Evolutionary conservation across 208 protist genomes (phyloP), one percentile per base, ranked within the genome.

Genomic region (Tritrichomonas musculus): DNA sequence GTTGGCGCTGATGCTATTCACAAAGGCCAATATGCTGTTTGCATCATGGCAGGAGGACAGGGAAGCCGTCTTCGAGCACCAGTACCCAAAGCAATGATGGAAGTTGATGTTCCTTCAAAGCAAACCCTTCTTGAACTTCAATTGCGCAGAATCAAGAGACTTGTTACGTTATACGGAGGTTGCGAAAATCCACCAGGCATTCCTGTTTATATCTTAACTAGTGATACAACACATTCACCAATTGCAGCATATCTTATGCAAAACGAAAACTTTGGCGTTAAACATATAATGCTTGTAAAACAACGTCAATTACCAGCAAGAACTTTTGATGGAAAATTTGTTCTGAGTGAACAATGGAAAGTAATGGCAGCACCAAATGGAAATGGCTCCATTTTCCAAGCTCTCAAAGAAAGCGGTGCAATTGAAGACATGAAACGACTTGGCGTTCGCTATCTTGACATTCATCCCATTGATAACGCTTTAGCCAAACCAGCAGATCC

Each of bases 291-390:
- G 17, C 44, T 84, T 20, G 27, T 84, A 36, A 33, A 84, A 25
- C 73, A 84, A 44, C 4, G 36, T 36, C 9, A 22, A 11, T 20
- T 84, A 3, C 73, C 73, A 53, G 73, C 73, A 8, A 1, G 73
- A 1, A 11, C 20, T 33, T 13, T n/a, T 47, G 73, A 84, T 25
- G 73, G 73, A 49, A 11, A 44, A 3, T 33, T 84, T n/a, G 73
- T 44, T 9, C 27, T 84, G 17, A 33, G 73, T 20, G 36, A 84
- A 4, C 27, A 53, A 44, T 44, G 14, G 4, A 84, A 84, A n/a
- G 73, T 84, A 1, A 11, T 84, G 14, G 73, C 73, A 39, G 73
- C 73, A n/a, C 73, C 73, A 84, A 84, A 84, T 53, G 73, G 73
- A 22, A 84, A 84, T 30, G 73, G 73, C 73, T 9, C 73, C 2